These are phyloP conservation scores for Coniella lustricola DNA, from an alignment of 2,329 filamentous ascomycete species.

Conservation along the genomic window DNA sequence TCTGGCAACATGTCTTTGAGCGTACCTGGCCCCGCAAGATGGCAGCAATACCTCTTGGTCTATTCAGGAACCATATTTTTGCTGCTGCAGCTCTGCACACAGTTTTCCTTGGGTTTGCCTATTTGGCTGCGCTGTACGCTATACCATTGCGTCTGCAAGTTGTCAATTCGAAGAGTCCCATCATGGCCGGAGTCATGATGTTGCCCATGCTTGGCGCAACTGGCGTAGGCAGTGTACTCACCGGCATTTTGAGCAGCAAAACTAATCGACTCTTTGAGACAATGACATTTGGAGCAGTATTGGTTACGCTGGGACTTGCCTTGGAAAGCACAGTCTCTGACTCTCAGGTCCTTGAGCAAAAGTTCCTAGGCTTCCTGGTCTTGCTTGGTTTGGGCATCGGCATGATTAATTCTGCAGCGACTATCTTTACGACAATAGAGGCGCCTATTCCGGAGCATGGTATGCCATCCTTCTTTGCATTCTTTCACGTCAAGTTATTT, in stretches of 20 bases:
- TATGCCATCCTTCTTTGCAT: conserved; percentile 22
- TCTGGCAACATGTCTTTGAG: conserved; percentile 32
- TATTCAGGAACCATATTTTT: conserved; percentile 43
- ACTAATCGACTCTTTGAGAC: conserved; percentile 38
- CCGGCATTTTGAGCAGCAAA: conserved; percentile 35
- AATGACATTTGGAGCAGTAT: conserved; percentile 32
- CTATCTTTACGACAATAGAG: conserved; percentile 37
- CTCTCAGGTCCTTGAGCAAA: conserved; percentile 32
- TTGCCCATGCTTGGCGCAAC: conserved; percentile 45
- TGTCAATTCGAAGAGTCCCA: conserved; percentile 38
- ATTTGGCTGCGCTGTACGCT: conserved; percentile 40
- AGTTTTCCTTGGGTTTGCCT: conserved; percentile 43
- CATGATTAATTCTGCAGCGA: conserved; percentile 38
- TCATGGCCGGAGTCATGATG: conserved; percentile 43
- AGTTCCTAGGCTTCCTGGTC: conserved; percentile 40
- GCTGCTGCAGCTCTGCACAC: conserved; percentile 35
- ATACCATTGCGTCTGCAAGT: conserved; percentile 45
- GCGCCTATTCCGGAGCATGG: conserved; percentile 39
- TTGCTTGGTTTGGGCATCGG: conserved; percentile 49
- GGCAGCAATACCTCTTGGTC: conserved; percentile 39
- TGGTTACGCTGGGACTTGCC: conserved; percentile 41
- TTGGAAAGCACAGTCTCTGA: conserved; percentile 35
- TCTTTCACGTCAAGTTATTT: too few relatives aligned
- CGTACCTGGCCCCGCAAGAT: conserved; percentile 25
- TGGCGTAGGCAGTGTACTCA: conserved; percentile 36